These are phyloP conservation scores for Chlorella vulgaris DNA, from an alignment of 139 green algal species.

Conservation along the genomic window DNA sequence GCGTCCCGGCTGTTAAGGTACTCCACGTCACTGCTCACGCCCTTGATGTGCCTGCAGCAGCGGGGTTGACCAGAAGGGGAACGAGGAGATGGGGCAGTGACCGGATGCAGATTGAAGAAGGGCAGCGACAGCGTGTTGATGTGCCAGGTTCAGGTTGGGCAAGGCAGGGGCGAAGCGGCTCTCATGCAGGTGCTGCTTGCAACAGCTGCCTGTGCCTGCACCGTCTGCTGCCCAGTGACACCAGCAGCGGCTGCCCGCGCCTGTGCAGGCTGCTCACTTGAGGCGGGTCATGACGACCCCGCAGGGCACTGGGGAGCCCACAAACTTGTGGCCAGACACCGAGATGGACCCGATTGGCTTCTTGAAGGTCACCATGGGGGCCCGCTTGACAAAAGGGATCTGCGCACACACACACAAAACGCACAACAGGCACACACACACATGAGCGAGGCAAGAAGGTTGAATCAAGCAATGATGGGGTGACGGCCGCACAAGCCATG, in stretches of 20 bases:
- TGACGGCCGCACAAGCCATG: neutral
- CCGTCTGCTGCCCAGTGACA: neutral
- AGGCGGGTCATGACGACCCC: constrained; percentile 89
- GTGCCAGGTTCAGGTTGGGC: neutral
- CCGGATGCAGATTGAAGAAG: neutral
- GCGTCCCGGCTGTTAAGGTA: constrained; percentile 95
- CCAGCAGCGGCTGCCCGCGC: too few species aligned
- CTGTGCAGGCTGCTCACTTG: neutral
- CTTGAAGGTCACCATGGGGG: constrained; percentile 94
- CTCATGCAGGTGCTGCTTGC: too few species aligned
- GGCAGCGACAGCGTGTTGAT: neutral
- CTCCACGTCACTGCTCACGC: constrained; percentile 75
- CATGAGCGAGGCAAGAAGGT: neutral
- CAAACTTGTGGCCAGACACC: constrained; percentile 96
- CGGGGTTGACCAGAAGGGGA: constrained; percentile 42
- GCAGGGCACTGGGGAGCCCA: constrained; percentile 91
- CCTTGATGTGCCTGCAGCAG: constrained; percentile 34
- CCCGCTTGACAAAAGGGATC: constrained; percentile 90
- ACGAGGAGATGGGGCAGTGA: neutral
- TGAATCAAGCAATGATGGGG: neutral
- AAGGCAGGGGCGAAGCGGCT: too few species aligned
- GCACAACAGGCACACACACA: neutral
- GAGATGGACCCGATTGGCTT: constrained; percentile 95
- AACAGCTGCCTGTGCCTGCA: neutral
- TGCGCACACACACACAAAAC: constrained; percentile 6